Percentiles rank a stretch among this genome's conserved stretches.
phyloP scores from a whole-genome alignment of 1,139 yeast species.

The Sugiyamaella grinbergsii region DNA sequence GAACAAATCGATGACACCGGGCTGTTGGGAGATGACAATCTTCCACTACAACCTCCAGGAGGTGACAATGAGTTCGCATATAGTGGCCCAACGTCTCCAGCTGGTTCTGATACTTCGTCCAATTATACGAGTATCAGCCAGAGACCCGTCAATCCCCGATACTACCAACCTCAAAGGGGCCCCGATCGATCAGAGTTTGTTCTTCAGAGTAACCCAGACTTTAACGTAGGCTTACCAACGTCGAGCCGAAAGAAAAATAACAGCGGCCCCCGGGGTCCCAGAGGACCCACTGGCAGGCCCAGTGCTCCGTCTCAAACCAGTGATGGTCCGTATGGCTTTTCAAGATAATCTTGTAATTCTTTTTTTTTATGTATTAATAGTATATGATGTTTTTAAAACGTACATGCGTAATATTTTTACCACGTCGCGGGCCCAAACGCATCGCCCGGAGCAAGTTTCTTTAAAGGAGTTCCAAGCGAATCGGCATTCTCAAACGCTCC shows the following conservation, averaged over 20 bases:
- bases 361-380: slow-evolving; percentile 8
- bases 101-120: slow-evolving; percentile 47
- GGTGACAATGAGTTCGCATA: slow-evolving; percentile 7
- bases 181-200: slow-evolving; percentile 38
- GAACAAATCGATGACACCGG: not conserved
- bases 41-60: slow-evolving; percentile 9
- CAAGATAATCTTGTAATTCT: slow-evolving; percentile 16
- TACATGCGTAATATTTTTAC: no score
- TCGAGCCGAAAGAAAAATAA: slow-evolving; percentile 16
- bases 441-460: slow-evolving; percentile 29
- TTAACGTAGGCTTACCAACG: slow-evolving; percentile 32
- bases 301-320: slow-evolving; percentile 19
- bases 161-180: slow-evolving; percentile 37
- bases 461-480: slow-evolving; percentile 28
- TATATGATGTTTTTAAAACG: not conserved
- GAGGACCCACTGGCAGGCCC: slow-evolving; percentile 17
- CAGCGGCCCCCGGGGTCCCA: slow-evolving; percentile 19
- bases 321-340: slow-evolving; percentile 27
- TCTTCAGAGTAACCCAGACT: slow-evolving; percentile 42
- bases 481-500: slow-evolving; percentile 38
- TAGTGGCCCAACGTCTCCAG: slow-evolving; percentile 22
- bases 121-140: slow-evolving; percentile 81
- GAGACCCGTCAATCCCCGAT: slow-evolving; percentile 69
- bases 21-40: not conserved
- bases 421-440: slow-evolving; percentile 38